A percentile compares a stretch with the other conserved stretches of the same genome.
phyloP scores from a whole-genome alignment of 805 yeast genomes.

The Tetrapisispora fleetii region DNA sequence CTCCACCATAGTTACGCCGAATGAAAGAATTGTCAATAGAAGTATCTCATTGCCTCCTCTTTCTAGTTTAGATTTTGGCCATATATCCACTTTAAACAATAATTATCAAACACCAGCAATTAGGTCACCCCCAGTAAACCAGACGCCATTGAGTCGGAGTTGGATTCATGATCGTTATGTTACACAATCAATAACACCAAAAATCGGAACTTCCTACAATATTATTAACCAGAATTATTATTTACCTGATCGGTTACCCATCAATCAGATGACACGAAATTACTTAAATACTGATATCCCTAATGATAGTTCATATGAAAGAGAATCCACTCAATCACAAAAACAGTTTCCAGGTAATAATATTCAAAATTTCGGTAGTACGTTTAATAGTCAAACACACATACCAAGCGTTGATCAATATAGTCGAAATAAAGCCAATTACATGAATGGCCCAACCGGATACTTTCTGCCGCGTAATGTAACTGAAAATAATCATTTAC shows the following conservation, averaged over 20 bases:
- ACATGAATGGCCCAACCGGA: too few relatives aligned
- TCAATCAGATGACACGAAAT: background rate
- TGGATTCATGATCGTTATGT: background rate
- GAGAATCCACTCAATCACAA: background rate
- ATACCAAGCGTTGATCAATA: background rate
- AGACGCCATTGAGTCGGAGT: background rate
- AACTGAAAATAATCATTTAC: background rate
- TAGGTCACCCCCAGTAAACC: background rate
- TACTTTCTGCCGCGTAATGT: background rate
- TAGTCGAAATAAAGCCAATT: background rate
- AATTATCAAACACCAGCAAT: background rate
- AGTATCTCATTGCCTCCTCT: background rate
- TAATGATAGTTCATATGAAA: background rate
- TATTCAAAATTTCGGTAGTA: background rate
- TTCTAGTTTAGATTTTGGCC: background rate
- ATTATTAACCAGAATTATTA: background rate
- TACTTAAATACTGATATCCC: too few relatives aligned
- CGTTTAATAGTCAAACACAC: background rate
- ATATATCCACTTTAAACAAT: background rate
- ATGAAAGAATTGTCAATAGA: too few relatives aligned
- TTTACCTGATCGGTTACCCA: background rate
- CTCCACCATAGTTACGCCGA: background rate
- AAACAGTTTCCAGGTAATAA: background rate
- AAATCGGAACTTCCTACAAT: background rate
- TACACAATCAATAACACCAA: background rate